These are phyloP conservation scores for Aspergillus ruber DNA, from an alignment of 2,329 filamentous ascomycete species.

Conservation along the genomic window DNA sequence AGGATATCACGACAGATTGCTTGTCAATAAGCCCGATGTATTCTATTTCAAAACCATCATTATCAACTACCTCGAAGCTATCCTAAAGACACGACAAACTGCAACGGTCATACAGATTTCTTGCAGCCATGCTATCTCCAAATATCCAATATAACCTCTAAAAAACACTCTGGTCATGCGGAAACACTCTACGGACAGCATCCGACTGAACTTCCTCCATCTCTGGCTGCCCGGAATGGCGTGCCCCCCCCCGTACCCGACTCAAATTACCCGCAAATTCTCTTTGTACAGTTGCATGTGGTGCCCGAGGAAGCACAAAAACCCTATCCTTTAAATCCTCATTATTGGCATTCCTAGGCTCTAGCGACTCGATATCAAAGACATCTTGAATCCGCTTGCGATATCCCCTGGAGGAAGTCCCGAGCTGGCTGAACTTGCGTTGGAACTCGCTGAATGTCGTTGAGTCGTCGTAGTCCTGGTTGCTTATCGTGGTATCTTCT, in stretches of 20 bases:
- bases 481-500: not conserved
- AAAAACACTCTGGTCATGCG: not conserved
- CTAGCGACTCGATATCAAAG: slow-evolving; percentile 14
- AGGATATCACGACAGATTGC: not conserved
- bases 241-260: not conserved
- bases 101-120: no score
- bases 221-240: not conserved
- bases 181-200: not conserved
- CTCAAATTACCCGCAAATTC: not conserved
- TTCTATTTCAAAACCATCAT: not conserved
- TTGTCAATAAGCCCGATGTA: not conserved
- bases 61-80: not conserved
- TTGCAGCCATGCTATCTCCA: no score
- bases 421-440: slow-evolving; percentile 7
- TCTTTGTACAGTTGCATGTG: slow-evolving; percentile 11
- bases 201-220: not conserved
- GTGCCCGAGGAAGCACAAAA: slow-evolving; percentile 17
- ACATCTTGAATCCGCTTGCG: slow-evolving; percentile 15
- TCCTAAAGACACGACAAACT: not conserved
- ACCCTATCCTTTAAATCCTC: slow-evolving; percentile 3
- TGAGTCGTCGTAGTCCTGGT: not conserved
- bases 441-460: slow-evolving; percentile 4
- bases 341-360: not conserved
- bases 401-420: slow-evolving; percentile 4
- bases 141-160: no score